Conservation (phyloP, 2,329 filamentous ascomycete species). For the Claviceps sp. region DNA sequence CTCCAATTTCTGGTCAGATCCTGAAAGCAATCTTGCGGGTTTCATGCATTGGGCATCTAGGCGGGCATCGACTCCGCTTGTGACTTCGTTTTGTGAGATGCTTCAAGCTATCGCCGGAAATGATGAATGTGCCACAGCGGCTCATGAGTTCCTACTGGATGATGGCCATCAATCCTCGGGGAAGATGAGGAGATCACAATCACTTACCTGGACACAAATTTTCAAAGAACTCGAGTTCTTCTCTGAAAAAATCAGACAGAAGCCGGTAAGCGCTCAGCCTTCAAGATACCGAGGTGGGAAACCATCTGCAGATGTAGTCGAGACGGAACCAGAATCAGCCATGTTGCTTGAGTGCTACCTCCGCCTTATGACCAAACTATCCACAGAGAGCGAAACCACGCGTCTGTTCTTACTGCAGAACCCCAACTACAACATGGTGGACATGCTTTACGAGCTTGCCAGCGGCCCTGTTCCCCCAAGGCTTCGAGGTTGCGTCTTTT, state of each 20-base stretch:
- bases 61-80: constrained; percentile 86
- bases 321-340: constrained; percentile 80
- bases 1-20: constrained; percentile 80
- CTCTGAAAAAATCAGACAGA: constrained; percentile 63
- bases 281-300: constrained; percentile 43
- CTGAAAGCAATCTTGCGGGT: constrained; percentile 83
- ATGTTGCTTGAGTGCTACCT: constrained; percentile 95
- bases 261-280: constrained; percentile 34
- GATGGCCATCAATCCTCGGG: constrained; percentile 62
- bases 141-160: constrained; percentile 81
- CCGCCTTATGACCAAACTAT: constrained; percentile 71
- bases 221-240: constrained; percentile 83
- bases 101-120: constrained; percentile 77
- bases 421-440: constrained; percentile 53
- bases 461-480: constrained; percentile 63
- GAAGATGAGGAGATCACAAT: constrained; percentile 70
- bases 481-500: constrained; percentile 73
- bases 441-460: constrained; percentile 65
- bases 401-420: constrained; percentile 60
- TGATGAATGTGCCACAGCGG: constrained; percentile 66
- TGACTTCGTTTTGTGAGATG: constrained; percentile 95
- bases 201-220: constrained; percentile 86
- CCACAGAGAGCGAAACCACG: constrained; percentile 57
- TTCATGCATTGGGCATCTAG: constrained; percentile 97
- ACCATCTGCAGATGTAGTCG: constrained; percentile 51